Conservation (phyloP, 2,329 filamentous ascomycete species). For the Cladosporium sp. region DNA sequence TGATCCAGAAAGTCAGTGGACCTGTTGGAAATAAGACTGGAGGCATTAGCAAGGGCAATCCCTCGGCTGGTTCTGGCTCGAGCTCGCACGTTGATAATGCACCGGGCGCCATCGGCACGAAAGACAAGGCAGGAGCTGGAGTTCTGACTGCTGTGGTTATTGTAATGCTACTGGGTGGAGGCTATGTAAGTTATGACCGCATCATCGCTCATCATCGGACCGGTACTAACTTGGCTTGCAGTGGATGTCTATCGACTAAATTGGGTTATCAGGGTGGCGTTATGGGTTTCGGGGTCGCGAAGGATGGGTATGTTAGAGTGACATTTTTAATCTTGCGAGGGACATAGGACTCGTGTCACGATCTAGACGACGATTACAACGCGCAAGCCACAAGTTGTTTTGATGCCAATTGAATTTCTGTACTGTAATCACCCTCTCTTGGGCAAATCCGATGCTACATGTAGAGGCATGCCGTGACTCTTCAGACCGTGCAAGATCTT, state of each 20-base stretch:
- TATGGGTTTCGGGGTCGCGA: too few relatives aligned
- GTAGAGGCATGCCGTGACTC: too few relatives aligned
- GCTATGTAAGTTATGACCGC: constrained; percentile 1
- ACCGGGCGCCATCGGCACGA: constrained; percentile 43
- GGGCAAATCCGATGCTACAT: too few relatives aligned
- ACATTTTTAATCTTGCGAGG: too few relatives aligned
- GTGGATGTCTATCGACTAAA: constrained; percentile 12
- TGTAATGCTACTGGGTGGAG: constrained; percentile 3
- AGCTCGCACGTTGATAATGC: constrained; percentile 19
- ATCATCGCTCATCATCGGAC: background rate
- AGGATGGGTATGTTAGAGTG: too few relatives aligned
- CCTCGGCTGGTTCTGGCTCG: constrained; percentile 35
- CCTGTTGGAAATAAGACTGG: constrained; percentile 45
- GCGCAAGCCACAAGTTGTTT: background rate
- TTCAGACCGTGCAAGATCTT: too few relatives aligned
- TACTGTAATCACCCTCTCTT: too few relatives aligned
- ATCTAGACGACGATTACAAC: background rate
- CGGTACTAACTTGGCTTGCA: background rate
- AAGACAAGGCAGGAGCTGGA: constrained; percentile 62
- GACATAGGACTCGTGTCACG: background rate
- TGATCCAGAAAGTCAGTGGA: constrained; percentile 33
- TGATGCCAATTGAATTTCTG: too few relatives aligned
- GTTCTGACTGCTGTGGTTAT: constrained; percentile 58
- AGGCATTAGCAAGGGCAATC: constrained; percentile 45
- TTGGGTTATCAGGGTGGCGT: background rate